Evolutionary conservation across 352 stramenopile species (phyloP).

Genomic region (Phytophthora capsici): DNA sequence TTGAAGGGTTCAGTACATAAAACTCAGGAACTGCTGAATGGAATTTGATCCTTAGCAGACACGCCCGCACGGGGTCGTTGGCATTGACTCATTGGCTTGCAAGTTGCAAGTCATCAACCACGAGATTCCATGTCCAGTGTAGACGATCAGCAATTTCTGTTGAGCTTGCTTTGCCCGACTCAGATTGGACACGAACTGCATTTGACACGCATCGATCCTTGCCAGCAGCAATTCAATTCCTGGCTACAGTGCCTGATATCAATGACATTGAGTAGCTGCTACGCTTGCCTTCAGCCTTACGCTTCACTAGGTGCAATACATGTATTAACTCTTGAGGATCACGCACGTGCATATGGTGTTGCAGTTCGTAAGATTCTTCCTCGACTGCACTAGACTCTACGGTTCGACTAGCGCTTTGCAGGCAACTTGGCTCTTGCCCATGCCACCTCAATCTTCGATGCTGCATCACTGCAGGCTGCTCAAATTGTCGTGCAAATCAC

Average conservation of each 20-base stretch:
- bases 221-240: background rate
- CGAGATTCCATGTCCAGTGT: no score
- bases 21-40: slow-evolving; percentile 5
- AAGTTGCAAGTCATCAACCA: no score
- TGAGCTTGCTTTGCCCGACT: background rate
- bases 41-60: no score
- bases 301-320: background rate
- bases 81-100: no score
- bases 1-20: slow-evolving; percentile 18
- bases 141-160: background rate
- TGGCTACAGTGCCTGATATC: background rate
- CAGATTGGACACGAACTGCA: background rate
- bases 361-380: slow-evolving; percentile 22
- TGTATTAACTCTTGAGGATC: background rate
- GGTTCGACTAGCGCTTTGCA: slow-evolving; percentile 26
- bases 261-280: background rate
- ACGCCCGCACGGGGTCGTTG: no score
- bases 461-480: background rate
- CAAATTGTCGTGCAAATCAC: slow-evolving; percentile 24
- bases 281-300: background rate
- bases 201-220: no score
- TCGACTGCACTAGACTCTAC: slow-evolving; percentile 16
- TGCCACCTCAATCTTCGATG: slow-evolving; percentile 1
- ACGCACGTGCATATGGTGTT: slow-evolving; percentile 6
- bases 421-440: slow-evolving; percentile 10